Base-by-base conservation (phyloP, 768 basidiomycete genomes). In the Boletales sp. region DNA sequence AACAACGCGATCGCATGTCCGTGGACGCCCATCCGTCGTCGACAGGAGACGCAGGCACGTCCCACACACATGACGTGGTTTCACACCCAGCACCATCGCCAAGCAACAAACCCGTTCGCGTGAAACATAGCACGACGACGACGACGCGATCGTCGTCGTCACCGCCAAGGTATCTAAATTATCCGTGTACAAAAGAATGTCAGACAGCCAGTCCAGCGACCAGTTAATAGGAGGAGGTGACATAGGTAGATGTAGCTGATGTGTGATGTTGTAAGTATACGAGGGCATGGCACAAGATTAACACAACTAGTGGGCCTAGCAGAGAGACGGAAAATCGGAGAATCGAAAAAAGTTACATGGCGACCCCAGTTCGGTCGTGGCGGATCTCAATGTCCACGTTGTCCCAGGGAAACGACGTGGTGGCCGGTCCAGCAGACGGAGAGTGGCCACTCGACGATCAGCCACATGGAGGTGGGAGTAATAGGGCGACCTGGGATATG, bases 401-500 rank as follows among this genome's bases (percentile, higher is more conserved):
- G 42, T 59, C 45, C 55, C 45, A 27, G 40, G 36, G 14, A 44
- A n/a, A 45, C 37, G 48, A 48, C 52, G 40, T 47, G 56, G 37
- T 47, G 56, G 49, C n/a, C 48, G 19, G 50, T 44, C 54, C 30
- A 46, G 40, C 40, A 45, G 41, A 51, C 41, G 35, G 40, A 21
- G 6, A 17, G 41, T 29, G 50, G 40, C 46, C 29, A 12, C 30
- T 40, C 47, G 47, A 55, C 42, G 43, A 46, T 48, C 37, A 13
- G 47, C 56, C 47, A 47, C 52, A 40, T 30, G 32, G 48, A 15
- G 36, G 38, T 32, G 40, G 24, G 46, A n/a, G 8, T 39, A 34
- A 14, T 32, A 43, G 39, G 48, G 50, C 64, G 66, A 57, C 65
- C 66, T 64, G 45, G 52, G 67, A 66, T 66, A 66, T 66, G 67